Evolutionary conservation across 2,329 filamentous ascomycete species (phyloP).

Genomic region (Aureobasidium sp.): DNA sequence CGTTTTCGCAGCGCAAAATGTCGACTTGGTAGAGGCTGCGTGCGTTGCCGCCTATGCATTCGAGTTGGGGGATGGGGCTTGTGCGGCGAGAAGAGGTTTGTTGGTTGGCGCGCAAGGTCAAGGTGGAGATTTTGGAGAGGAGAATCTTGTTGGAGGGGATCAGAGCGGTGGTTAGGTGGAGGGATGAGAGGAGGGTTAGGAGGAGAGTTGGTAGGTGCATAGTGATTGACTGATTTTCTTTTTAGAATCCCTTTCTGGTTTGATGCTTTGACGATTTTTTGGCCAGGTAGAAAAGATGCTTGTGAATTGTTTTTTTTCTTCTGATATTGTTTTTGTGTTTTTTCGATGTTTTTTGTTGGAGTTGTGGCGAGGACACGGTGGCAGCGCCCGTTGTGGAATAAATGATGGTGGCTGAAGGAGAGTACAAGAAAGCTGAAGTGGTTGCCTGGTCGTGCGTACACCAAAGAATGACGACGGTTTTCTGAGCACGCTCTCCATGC

Average conservation of each 20-base stretch:
- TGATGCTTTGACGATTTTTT: not conserved
- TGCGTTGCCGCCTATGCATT: constrained; percentile 61
- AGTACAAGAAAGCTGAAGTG: constrained; percentile 7
- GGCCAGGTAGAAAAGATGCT: too few species aligned
- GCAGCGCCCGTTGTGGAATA: not conserved
- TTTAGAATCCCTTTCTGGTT: not conserved
- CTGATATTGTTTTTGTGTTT: not conserved
- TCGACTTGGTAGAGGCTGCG: constrained; percentile 64
- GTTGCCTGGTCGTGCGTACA: constrained; percentile 16
- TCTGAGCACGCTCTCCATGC: not conserved
- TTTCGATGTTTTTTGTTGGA: not conserved
- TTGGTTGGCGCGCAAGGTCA: constrained; percentile 65
- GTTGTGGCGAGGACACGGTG: constrained; percentile 18
- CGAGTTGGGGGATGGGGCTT: constrained; percentile 63
- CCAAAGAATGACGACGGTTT: not conserved
- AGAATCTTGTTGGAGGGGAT: constrained; percentile 45
- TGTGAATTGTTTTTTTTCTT: too few species aligned
- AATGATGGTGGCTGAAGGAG: constrained; percentile 1
- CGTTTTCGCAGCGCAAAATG: constrained; percentile 82
- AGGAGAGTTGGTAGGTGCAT: constrained; percentile 10
- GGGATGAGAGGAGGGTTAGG: constrained; percentile 18
- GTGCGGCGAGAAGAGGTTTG: constrained; percentile 72
- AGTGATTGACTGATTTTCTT: not conserved
- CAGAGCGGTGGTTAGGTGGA: constrained; percentile 12
- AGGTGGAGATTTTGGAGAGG: constrained; percentile 61